Conservation (phyloP, 1,284 basidiomycete species). For the Sanghuangporus sanghuang region DNA sequence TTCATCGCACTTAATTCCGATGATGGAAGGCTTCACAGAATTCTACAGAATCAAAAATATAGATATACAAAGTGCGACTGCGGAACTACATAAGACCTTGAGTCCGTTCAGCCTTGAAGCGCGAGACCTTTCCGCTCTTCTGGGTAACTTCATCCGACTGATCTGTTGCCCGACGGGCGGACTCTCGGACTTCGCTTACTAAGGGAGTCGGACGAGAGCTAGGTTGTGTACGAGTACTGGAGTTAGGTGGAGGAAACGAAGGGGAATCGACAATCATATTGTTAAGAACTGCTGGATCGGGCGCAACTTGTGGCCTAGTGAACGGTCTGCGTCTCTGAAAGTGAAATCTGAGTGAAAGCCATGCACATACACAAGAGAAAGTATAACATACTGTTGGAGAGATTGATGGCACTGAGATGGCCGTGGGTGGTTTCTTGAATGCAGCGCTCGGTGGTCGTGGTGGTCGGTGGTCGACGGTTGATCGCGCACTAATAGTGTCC, state of each 20-base stretch:
- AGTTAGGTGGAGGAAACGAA: constrained; percentile 27
- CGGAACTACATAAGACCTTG: not conserved
- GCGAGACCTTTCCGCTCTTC: constrained; percentile 33
- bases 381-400: constrained; percentile 1
- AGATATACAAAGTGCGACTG: not conserved
- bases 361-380: not conserved
- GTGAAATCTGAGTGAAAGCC: not conserved
- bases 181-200: constrained; percentile 35
- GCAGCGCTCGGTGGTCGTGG: not conserved
- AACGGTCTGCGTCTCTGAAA: not conserved
- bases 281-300: constrained; percentile 3
- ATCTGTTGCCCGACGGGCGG: constrained; percentile 4
- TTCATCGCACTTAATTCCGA: not conserved
- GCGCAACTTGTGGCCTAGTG: not conserved
- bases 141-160: constrained; percentile 4
- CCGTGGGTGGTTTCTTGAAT: constrained; percentile 11
- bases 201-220: constrained; percentile 38
- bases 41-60: not conserved
- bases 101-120: constrained; percentile 41
- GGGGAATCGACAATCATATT: constrained; percentile 30
- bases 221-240: constrained; percentile 23
- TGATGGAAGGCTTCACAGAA: not conserved
- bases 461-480: not conserved
- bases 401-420: constrained; percentile 1
- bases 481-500: not conserved